Conservation (phyloP, 169 alveolate genomes). For the Fabrea salina region DNA sequence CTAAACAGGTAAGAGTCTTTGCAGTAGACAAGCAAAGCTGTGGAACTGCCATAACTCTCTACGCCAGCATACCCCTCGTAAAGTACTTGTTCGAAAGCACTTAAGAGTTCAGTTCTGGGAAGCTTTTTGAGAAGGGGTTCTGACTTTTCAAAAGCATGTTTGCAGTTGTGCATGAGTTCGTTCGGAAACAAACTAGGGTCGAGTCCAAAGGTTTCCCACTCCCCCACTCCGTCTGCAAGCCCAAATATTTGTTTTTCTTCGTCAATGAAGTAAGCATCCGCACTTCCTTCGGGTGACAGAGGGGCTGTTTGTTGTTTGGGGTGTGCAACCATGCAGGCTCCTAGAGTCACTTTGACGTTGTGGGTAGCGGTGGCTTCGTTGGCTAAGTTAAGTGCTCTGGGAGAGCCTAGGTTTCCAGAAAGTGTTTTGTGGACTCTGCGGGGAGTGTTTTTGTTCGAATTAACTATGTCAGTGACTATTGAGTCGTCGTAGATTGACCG, state of each 20-base stretch:
- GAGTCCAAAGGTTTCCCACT: slow-evolving; percentile 67
- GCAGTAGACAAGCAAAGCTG: slow-evolving; percentile 54
- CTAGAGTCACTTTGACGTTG: not conserved
- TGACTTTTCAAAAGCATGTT: not conserved
- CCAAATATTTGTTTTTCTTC: not conserved
- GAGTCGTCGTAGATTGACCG: not conserved
- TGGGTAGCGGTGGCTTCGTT: not conserved
- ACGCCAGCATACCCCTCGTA: slow-evolving; percentile 41
- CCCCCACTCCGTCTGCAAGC: slow-evolving; percentile 72
- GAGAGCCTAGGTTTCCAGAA: not conserved
- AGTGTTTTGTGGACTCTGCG: not conserved
- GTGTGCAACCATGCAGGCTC: not conserved
- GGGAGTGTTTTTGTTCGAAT: not conserved
- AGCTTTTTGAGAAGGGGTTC: too few species aligned
- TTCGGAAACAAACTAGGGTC: slow-evolving; percentile 60
- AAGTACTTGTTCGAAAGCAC: not conserved
- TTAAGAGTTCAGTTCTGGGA: not conserved
- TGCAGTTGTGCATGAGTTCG: slow-evolving; percentile 58
- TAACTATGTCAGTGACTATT: not conserved
- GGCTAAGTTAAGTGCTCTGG: not conserved
- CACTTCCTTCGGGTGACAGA: not conserved
- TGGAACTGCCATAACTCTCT: slow-evolving; percentile 48
- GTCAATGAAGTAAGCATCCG: not conserved
- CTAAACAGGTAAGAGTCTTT: slow-evolving; percentile 37
- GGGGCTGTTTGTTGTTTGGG: not conserved